Conservation (phyloP, 2,329 filamentous ascomycete genomes). For the Diaporthe australafricana region DNA sequence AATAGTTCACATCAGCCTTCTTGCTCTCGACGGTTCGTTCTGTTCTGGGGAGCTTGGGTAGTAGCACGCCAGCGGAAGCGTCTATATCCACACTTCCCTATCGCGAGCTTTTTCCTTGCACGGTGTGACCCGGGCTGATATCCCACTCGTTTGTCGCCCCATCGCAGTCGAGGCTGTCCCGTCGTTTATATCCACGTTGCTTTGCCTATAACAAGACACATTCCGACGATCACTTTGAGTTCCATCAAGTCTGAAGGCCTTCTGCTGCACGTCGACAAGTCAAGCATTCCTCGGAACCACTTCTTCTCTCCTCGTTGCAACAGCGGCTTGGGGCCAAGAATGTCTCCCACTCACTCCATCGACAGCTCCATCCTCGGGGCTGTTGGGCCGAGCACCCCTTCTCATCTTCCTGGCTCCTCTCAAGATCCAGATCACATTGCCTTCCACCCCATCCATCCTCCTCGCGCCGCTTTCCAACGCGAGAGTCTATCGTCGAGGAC, state of each 20-base stretch:
- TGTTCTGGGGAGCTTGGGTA: neutral
- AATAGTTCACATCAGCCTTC: conserved; percentile 15
- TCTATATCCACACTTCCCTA: neutral
- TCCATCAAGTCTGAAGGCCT: neutral
- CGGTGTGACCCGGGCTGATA: neutral
- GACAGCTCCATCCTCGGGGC: conserved; percentile 11
- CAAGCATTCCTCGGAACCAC: neutral
- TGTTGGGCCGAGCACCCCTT: neutral
- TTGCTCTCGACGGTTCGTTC: neutral
- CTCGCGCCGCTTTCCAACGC: conserved; percentile 26
- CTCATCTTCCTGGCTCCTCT: neutral
- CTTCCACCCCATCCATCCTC: conserved; percentile 14
- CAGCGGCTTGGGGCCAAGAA: conserved; percentile 2
- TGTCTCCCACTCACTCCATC: conserved; percentile 25
- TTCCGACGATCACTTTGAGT: neutral
- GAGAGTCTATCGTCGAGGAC: conserved; percentile 24
- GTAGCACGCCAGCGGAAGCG: conserved; percentile 10
- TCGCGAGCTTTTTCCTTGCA: conserved; percentile 8
- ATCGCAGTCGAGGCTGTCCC: conserved; percentile 7
- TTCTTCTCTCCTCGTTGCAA: neutral
- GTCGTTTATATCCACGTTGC: conserved; percentile 9
- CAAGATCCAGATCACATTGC: conserved; percentile 12
- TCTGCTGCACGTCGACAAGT: neutral
- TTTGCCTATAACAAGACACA: conserved; percentile 10
- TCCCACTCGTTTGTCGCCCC: conserved; percentile 20